Base-by-base conservation (phyloP, 2,329 filamentous ascomycete species). In the Fusarium sp. region DNA sequence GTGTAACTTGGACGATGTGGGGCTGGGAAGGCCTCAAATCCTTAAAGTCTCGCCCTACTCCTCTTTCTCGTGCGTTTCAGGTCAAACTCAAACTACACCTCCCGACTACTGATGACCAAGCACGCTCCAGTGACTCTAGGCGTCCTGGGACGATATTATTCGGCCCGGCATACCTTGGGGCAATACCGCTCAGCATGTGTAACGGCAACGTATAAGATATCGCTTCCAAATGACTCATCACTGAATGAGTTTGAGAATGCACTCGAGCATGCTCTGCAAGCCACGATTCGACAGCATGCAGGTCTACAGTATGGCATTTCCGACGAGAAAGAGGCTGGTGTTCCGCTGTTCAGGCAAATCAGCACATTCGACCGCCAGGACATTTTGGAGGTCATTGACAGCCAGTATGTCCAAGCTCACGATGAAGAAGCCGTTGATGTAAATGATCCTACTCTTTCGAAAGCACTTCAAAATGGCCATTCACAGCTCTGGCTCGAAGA, bases 161-260 rank as follows among this genome's bases (percentile, higher is more conserved):
- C 71, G 15, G 41, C 56, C 22, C 44, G 61, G 12, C 63, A 74
- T 50, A 15, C 42, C 1, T 11, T 72, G 6, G 61, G 61, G 0
- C 68, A 66, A 2, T 75, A 75, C 24, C 62, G 56, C 7, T 75
- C 71, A 48, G 71, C 36, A 20, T 62, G 58, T 12, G 68, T 74
- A 3, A 44, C 48, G 4, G 64, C 61, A 24, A 30, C 50, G 1
- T 74, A 75, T 8, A 50, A 7, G 5, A 9, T 74, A 13, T 18
- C 24, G 28, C 8, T 28, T 15, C 17, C n/a, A 2, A n/a, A 28
- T 44, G 22, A 24, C 24, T 36, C 38, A 15, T 17, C 8, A 3
- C 8, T n/a, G 13, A 9, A 6, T 1, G 17, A 1, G 1, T 6
- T 51, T 28, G 14, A 36, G 3, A 32, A 12, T 4, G 7, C 28